These are phyloP conservation scores for Phialophora expanda DNA, from an alignment of 2,329 filamentous ascomycete species.

Conservation along the genomic window DNA sequence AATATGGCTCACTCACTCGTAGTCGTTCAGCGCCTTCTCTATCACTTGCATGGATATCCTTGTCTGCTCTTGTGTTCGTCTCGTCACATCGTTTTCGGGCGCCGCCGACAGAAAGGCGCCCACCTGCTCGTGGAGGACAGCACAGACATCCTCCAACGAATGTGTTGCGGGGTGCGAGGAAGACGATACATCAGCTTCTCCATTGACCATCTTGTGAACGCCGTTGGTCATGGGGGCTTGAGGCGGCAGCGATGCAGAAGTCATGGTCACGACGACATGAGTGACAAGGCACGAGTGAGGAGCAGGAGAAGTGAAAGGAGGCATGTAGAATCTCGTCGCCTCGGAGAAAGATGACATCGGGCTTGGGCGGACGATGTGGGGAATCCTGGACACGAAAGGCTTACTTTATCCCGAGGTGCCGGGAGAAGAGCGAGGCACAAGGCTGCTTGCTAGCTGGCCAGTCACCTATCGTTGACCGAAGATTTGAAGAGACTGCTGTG, in stretches of 20 bases:
- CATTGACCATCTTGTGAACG: slow-evolving; percentile 29
- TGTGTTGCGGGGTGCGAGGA: slow-evolving; percentile 15
- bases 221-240: slow-evolving; percentile 40
- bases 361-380: slow-evolving; percentile 1
- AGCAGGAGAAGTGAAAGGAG: neutral
- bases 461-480: neutral
- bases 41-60: slow-evolving; percentile 74
- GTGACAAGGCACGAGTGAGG: slow-evolving; percentile 8
- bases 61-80: slow-evolving; percentile 74
- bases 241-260: slow-evolving; percentile 39
- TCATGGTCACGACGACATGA: slow-evolving; percentile 32
- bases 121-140: slow-evolving; percentile 66
- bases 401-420: slow-evolving; percentile 5
- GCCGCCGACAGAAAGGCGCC: slow-evolving; percentile 68
- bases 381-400: neutral
- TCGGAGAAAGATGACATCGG: slow-evolving; percentile 14
- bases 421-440: neutral
- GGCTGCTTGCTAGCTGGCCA: neutral
- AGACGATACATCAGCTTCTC: slow-evolving; percentile 38
- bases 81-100: slow-evolving; percentile 61
- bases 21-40: slow-evolving; percentile 73
- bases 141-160: slow-evolving; percentile 64
- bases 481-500: neutral
- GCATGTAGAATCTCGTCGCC: slow-evolving; percentile 1
- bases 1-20: slow-evolving; percentile 62